Percentiles rank a stretch among this genome's conserved stretches.
These are phyloP conservation scores for Beta vulgaris DNA, from an alignment of 148 eudicot genomes.

Conservation along the genomic window DNA sequence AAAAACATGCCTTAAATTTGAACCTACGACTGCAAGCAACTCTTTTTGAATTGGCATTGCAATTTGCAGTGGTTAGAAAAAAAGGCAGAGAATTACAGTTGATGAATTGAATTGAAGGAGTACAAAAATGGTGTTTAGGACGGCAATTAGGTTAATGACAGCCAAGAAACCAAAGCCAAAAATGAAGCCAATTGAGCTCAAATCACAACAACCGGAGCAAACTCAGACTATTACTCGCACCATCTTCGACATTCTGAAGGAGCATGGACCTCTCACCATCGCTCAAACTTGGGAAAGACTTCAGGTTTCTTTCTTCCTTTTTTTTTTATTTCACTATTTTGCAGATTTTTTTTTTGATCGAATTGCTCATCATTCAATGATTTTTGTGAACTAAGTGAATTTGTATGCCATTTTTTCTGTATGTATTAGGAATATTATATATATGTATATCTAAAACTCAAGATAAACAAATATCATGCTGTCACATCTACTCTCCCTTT, in stretches of 20 bases:
- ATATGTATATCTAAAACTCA: too few species aligned
- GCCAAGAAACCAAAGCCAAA: slow-evolving; percentile 81
- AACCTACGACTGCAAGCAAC: background rate
- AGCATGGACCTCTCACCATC: slow-evolving; percentile 83
- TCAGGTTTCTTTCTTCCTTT: slow-evolving; percentile 40
- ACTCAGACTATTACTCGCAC: slow-evolving; percentile 78
- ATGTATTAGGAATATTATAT: too few species aligned
- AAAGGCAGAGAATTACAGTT: too few species aligned
- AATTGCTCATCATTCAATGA: background rate
- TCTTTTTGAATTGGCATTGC: background rate
- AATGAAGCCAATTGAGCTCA: slow-evolving; percentile 71
- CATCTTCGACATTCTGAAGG: slow-evolving; percentile 74
- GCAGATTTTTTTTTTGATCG: background rate
- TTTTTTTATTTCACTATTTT: background rate
- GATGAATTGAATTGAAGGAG: too few species aligned
- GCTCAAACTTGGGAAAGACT: slow-evolving; percentile 81
- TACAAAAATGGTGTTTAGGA: slow-evolving; percentile 46
- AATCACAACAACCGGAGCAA: slow-evolving; percentile 63
- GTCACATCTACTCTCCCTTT: too few species aligned
- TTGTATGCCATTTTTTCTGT: too few species aligned
- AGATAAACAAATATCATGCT: too few species aligned
- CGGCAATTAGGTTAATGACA: slow-evolving; percentile 47
- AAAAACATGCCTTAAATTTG: too few species aligned
- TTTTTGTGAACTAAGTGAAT: too few species aligned
- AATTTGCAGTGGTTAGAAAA: too few species aligned